Conservation (phyloP, 441 rosid genomes). For the Macaranga tanarius region DNA sequence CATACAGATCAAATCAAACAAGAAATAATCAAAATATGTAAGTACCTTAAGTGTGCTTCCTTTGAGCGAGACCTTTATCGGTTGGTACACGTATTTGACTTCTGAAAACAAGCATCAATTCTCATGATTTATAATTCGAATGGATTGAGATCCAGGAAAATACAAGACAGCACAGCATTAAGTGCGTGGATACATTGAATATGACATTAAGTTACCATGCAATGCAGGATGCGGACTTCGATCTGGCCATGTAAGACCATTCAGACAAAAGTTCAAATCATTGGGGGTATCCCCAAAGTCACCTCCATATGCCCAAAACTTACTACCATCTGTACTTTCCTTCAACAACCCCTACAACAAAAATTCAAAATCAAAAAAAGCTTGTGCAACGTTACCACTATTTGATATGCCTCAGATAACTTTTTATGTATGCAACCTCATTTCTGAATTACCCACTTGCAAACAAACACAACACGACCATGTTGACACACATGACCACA, state of each 20-base stretch:
- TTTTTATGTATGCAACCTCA: background rate
- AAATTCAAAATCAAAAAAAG: slow-evolving; percentile 18
- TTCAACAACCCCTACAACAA: slow-evolving; percentile 69
- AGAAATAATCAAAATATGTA: slow-evolving; percentile 19
- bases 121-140: slow-evolving; percentile 27
- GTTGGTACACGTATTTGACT: slow-evolving; percentile 83
- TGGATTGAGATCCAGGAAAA: background rate
- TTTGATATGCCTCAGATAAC: background rate
- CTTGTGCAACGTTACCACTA: background rate
- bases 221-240: slow-evolving; percentile 92
- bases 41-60: slow-evolving; percentile 61
- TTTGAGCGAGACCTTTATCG: slow-evolving; percentile 65
- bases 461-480: background rate
- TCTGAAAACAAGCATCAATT: slow-evolving; percentile 52
- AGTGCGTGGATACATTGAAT: background rate
- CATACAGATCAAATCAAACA: slow-evolving; percentile 16
- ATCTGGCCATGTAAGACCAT: slow-evolving; percentile 94
- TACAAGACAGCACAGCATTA: slow-evolving; percentile 2
- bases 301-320: slow-evolving; percentile 99
- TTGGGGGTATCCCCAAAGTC: slow-evolving; percentile 94
- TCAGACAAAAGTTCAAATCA: slow-evolving; percentile 91
- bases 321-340: slow-evolving; percentile 60
- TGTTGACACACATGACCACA: background rate
- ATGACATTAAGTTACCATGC: slow-evolving; percentile 52
- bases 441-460: background rate